Evolutionary conservation across 345 rosid species (phyloP).

Genomic region (Rhizophora mangle): DNA sequence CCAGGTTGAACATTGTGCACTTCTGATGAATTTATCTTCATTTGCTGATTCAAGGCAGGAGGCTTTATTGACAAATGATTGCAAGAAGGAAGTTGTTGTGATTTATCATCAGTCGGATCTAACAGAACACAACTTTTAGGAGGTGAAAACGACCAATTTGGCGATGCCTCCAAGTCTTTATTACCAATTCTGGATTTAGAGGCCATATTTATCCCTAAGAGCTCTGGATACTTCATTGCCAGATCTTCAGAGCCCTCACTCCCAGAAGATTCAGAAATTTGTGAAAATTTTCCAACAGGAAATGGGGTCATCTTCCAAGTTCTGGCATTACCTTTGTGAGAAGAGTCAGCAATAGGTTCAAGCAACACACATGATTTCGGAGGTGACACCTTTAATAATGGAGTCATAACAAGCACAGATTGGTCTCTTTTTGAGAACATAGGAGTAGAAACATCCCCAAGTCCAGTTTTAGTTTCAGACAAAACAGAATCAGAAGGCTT

Average conservation of each 20-base stretch:
- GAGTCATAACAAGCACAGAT: slow-evolving; percentile 59
- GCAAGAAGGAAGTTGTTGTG: slow-evolving; percentile 18
- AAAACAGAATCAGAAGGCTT: slow-evolving; percentile 33
- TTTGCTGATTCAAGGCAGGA: slow-evolving; percentile 21
- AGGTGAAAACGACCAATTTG: slow-evolving; percentile 82
- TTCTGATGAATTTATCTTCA: slow-evolving; percentile 7
- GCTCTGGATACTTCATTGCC: slow-evolving; percentile 66
- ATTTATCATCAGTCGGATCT: slow-evolving; percentile 54
- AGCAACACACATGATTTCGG: slow-evolving; percentile 75
- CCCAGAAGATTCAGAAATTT: slow-evolving; percentile 55
- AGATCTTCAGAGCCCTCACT: slow-evolving; percentile 43
- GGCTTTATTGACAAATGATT: slow-evolving; percentile 14
- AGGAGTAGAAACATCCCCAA: slow-evolving; percentile 43
- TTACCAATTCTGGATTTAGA: slow-evolving; percentile 36
- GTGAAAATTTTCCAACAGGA: slow-evolving; percentile 41
- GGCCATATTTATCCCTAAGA: slow-evolving; percentile 51
- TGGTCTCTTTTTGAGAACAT: slow-evolving; percentile 30
- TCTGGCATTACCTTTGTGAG: slow-evolving; percentile 27
- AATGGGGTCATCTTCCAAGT: slow-evolving; percentile 51
- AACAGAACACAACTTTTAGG: slow-evolving; percentile 77
- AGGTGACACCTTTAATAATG: slow-evolving; percentile 72
- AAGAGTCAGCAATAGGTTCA: slow-evolving; percentile 46
- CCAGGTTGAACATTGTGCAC: slow-evolving; percentile 14
- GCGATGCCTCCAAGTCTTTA: slow-evolving; percentile 55
- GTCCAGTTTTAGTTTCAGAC: slow-evolving; percentile 20